Evolutionary conservation across 306 rosid species (phyloP).

Genomic region (Dalbergia cochinchinensis): DNA sequence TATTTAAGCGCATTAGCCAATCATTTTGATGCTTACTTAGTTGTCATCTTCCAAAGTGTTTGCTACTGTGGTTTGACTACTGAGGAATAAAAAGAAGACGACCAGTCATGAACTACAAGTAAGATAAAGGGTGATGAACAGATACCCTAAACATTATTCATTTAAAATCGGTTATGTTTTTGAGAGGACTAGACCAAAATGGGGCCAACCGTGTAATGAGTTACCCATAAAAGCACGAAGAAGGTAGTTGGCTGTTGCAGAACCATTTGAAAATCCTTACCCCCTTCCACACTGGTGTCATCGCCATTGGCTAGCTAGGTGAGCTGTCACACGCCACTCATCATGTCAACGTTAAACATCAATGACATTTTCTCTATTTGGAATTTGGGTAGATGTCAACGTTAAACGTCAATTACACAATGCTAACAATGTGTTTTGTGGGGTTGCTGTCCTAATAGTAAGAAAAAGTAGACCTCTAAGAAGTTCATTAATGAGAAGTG

Average conservation of each 20-base stretch:
- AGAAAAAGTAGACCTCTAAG: no score
- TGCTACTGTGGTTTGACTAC: constrained; percentile 31
- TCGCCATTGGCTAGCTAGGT: constrained; percentile 29
- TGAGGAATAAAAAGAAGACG: constrained; percentile 35
- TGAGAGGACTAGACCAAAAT: constrained; percentile 41
- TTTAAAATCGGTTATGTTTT: constrained; percentile 27
- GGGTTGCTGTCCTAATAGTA: no score
- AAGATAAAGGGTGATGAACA: constrained; percentile 30
- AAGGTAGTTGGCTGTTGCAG: constrained; percentile 50
- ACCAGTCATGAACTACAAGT: constrained; percentile 19
- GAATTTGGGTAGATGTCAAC: background rate
- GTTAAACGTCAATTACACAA: background rate
- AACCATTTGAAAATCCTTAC: constrained; percentile 37
- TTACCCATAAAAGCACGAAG: constrained; percentile 49
- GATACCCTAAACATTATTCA: constrained; percentile 23
- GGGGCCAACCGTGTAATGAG: constrained; percentile 51
- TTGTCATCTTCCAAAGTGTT: constrained; percentile 44
- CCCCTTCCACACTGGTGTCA: constrained; percentile 42
- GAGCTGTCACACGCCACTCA: constrained; percentile 46
- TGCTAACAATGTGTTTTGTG: background rate
- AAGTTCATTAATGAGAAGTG: no score
- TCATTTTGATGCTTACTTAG: constrained; percentile 41
- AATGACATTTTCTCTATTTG: constrained; percentile 26
- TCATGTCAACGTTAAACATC: constrained; percentile 38
- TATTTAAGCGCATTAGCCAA: background rate